Evolutionary conservation across 306 rosid species (phyloP).

Genomic region (Vigna nakashimae): DNA sequence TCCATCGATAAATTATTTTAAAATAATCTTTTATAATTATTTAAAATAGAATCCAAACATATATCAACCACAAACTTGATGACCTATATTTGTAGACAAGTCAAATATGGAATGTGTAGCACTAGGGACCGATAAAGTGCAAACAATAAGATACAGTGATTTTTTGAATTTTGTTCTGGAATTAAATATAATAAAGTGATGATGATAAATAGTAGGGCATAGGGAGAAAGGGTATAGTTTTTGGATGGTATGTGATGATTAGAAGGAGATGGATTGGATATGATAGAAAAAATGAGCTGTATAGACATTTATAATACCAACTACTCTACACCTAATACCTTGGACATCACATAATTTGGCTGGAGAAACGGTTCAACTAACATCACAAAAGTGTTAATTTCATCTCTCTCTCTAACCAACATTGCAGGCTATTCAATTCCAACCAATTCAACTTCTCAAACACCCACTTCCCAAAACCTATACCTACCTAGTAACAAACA

Average conservation of each 20-base stretch:
- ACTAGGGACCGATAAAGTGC: not conserved
- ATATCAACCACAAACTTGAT: no score
- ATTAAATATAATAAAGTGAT: no score
- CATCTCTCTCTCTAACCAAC: slow-evolving; percentile 37
- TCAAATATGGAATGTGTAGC: not conserved
- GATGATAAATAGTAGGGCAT: not conserved
- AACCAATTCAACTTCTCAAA: slow-evolving; percentile 5
- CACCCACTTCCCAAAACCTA: not conserved
- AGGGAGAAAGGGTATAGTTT: not conserved
- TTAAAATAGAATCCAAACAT: no score
- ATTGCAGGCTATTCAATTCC: slow-evolving; percentile 55
- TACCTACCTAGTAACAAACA: not conserved
- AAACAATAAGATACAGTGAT: not conserved
- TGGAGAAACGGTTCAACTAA: slow-evolving; percentile 62
- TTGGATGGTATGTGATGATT: not conserved
- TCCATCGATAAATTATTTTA: no score
- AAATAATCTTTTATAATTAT: no score
- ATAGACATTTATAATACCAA: slow-evolving; percentile 59
- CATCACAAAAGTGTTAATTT: slow-evolving; percentile 37
- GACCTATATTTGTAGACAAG: not conserved
- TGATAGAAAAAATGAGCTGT: slow-evolving; percentile 38
- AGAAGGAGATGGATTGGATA: slow-evolving; percentile 35
- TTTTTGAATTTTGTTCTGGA: no score
- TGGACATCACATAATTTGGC: slow-evolving; percentile 53
- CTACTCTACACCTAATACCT: slow-evolving; percentile 57